These are phyloP conservation scores for Diaporthe caulivora DNA, from an alignment of 2,329 filamentous ascomycete species.

Conservation along the genomic window DNA sequence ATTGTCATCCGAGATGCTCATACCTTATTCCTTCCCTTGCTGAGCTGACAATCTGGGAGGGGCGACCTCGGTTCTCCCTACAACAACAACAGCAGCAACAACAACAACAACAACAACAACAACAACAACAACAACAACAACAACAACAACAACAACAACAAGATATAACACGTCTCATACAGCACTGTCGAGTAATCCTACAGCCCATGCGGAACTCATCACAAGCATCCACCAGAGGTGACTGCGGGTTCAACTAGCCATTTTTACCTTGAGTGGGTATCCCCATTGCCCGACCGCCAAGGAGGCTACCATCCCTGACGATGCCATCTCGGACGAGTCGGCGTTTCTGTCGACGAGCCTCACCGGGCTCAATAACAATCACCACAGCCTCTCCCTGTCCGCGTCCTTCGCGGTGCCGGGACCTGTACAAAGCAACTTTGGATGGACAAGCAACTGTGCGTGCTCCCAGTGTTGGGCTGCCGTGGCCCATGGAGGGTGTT, in stretches of 20 bases:
- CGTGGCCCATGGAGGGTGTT: not conserved
- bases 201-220: not conserved
- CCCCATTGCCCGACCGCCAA: not conserved
- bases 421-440: not conserved
- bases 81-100: too few species aligned
- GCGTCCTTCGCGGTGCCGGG: not conserved
- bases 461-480: not conserved
- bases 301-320: slow-evolving; percentile 23
- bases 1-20: slow-evolving; percentile 13
- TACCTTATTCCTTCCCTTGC: slow-evolving; percentile 6
- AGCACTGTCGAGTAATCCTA: not conserved
- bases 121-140: too few species aligned
- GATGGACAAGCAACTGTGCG: not conserved
- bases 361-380: not conserved
- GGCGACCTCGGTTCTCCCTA: not conserved
- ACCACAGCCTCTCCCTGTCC: not conserved
- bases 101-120: too few species aligned
- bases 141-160: too few species aligned
- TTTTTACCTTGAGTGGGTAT: not conserved
- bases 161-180: not conserved
- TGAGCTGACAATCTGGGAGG: not conserved
- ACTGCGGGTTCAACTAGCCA: not conserved
- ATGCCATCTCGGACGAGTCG: slow-evolving; percentile 26
- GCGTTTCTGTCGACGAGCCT: slow-evolving; percentile 1
- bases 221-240: not conserved